These are phyloP conservation scores for Alternaria viburni DNA, from an alignment of 2,329 filamentous ascomycete species.

Conservation along the genomic window DNA sequence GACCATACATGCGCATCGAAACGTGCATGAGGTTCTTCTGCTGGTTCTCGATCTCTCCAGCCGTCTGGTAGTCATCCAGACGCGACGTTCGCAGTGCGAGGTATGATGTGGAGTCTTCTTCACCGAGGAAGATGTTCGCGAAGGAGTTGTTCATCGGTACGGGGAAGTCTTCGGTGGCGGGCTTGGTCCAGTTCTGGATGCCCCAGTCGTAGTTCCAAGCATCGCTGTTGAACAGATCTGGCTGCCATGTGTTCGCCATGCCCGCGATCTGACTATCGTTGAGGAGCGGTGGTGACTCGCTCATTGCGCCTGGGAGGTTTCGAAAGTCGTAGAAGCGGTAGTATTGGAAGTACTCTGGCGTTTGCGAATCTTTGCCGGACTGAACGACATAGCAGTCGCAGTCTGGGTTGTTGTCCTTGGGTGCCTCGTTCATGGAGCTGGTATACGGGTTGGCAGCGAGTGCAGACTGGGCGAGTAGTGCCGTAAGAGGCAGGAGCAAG, in stretches of 20 bases:
- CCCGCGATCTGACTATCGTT: conserved; percentile 31
- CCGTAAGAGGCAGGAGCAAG: conserved; percentile 33
- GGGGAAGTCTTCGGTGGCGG: conserved; percentile 45
- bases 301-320: conserved; percentile 42
- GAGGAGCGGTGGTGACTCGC: conserved; percentile 30
- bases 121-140: conserved; percentile 55
- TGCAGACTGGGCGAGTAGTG: conserved; percentile 28
- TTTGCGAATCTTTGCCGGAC: conserved; percentile 46
- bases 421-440: conserved; percentile 34
- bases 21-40: conserved; percentile 54
- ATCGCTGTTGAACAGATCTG: conserved; percentile 48
- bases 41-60: conserved; percentile 57
- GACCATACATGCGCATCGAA: conserved; percentile 57
- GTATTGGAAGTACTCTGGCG: conserved; percentile 56
- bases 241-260: conserved; percentile 35
- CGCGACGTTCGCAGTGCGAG: conserved; percentile 57
- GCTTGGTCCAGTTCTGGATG: conserved; percentile 55
- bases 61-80: conserved; percentile 52
- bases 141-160: conserved; percentile 55
- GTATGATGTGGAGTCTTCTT: conserved; percentile 47
- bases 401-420: conserved; percentile 43
- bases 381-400: conserved; percentile 58
- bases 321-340: conserved; percentile 62
- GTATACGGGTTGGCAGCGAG: conserved; percentile 35
- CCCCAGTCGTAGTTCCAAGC: conserved; percentile 47